A percentile compares a stretch with the other conserved stretches of the same genome.
These are phyloP conservation scores for Aspergillus sclerotioniger DNA, from an alignment of 495 filamentous ascomycete genomes.

Conservation along the genomic window DNA sequence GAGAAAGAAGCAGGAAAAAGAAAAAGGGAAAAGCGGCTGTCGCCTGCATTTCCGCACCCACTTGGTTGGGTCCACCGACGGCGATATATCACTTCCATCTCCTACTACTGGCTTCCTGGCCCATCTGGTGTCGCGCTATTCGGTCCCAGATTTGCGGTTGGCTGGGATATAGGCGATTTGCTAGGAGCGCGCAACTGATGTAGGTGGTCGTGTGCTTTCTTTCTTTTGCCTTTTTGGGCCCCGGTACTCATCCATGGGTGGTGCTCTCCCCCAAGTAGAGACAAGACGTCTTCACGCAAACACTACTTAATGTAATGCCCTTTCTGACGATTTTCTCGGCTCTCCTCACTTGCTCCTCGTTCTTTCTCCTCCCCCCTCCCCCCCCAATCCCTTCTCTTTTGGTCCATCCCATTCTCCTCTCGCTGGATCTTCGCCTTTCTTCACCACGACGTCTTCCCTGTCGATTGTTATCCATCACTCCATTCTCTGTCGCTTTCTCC, in stretches of 20 bases:
- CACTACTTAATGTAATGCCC: background rate
- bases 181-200: background rate
- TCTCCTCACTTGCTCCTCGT: background rate
- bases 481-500: slow-evolving; percentile 12
- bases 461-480: slow-evolving; percentile 10
- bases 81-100: slow-evolving; percentile 1
- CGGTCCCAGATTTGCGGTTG: background rate
- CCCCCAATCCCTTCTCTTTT: too few species aligned
- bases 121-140: background rate
- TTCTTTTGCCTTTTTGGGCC: background rate
- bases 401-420: slow-evolving; percentile 5
- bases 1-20: background rate
- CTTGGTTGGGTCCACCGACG: slow-evolving; percentile 1
- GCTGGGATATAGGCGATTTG: background rate
- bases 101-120: background rate
- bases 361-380: background rate
- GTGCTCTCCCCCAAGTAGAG: too few species aligned
- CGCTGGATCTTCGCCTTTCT: slow-evolving; percentile 3
- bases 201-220: background rate
- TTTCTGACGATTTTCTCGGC: background rate
- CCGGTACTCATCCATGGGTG: background rate
- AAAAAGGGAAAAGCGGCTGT: background rate
- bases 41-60: background rate
- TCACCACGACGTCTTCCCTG: slow-evolving; percentile 6
- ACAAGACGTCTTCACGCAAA: background rate